Base-by-base conservation (phyloP, 2,329 filamentous ascomycete species). In the Acrodontium crateriforme region DNA sequence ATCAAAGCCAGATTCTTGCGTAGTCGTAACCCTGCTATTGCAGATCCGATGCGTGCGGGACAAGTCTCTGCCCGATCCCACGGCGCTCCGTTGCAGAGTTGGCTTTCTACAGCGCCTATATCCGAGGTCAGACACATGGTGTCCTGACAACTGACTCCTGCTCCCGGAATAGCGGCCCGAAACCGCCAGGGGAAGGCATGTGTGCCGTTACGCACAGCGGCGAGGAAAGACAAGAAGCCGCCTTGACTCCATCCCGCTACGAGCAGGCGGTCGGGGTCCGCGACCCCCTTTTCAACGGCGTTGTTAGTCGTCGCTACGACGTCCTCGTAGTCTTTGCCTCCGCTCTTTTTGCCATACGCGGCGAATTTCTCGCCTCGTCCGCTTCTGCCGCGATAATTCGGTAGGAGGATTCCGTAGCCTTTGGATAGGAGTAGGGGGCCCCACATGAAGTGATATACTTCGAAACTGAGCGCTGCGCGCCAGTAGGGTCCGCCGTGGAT, bases 201-300 rank as follows among this genome's bases (percentile, higher is more conserved):
- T 1, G 41, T 31, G 4, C 52, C 53, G 30, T 58, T 56, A 9
- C 55, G 48, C 2, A 53, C 52, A 14, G 44, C 41, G 16, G 44
- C 45, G 2, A 60, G 44, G 34, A 55, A 59, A 2, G 49, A 42
- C 1, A 61, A 35, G 9, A 51, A 53, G 2, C 58, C 57, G 7
- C 56, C 58, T 34, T 59, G 54, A 13, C 46, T 50, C 42, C 44
- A 55, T 1, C 57, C 56, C 2, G 50, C 53, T 0, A 57, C 50
- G 2, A 54, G 37, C 1, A 60, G 35, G 2, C 41, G 44, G 2
- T 48, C 25, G 1, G 36, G 18, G 16, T 60, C 45, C 0, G 50
- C 48, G 3, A 47, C 45, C 0, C 53, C 49, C 4, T 42, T 20
- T 10, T 41, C 38, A 26, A 60, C 46, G 6, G 52, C 52, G 12